phyloP scores from a whole-genome alignment of 2,329 filamentous ascomycete species.

The Colletotrichum navitas region DNA sequence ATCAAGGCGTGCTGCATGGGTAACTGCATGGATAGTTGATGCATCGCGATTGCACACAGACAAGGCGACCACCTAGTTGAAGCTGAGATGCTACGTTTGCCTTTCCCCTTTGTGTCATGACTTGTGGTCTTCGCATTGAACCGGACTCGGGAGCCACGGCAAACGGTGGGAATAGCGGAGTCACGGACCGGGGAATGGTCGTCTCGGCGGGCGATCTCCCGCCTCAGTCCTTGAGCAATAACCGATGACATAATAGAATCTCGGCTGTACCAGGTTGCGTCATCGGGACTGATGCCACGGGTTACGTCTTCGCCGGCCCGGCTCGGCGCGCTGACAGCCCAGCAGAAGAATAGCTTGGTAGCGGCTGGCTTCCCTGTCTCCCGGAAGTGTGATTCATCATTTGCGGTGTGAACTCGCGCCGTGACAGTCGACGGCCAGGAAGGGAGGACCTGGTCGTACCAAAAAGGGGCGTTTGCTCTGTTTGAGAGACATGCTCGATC shows the following conservation, averaged over 20 bases:
- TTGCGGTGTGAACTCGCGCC: too few species aligned
- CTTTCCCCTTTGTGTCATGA: neutral
- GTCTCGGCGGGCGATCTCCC: constrained; percentile 31
- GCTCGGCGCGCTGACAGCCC: neutral
- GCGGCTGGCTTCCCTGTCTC: neutral
- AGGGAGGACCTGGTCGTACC: constrained; percentile 31
- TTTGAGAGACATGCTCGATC: constrained; percentile 22
- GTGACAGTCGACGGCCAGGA: neutral
- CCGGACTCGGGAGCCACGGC: constrained; percentile 8
- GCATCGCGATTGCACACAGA: neutral
- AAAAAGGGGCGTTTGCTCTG: constrained; percentile 31
- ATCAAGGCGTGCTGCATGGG: neutral
- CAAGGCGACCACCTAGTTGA: neutral
- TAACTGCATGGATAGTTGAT: too few species aligned
- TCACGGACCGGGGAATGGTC: constrained; percentile 15
- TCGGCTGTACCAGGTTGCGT: neutral
- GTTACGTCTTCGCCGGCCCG: neutral
- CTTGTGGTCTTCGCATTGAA: neutral
- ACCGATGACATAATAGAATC: neutral
- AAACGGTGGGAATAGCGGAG: neutral
- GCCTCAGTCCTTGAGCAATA: constrained; percentile 16
- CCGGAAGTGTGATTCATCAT: neutral
- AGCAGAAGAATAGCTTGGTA: neutral
- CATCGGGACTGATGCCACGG: neutral
- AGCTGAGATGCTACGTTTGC: neutral